These are phyloP conservation scores for Martensiomyces pterosporus DNA, from an alignment of 192 early-diverging fungal species.

Conservation along the genomic window DNA sequence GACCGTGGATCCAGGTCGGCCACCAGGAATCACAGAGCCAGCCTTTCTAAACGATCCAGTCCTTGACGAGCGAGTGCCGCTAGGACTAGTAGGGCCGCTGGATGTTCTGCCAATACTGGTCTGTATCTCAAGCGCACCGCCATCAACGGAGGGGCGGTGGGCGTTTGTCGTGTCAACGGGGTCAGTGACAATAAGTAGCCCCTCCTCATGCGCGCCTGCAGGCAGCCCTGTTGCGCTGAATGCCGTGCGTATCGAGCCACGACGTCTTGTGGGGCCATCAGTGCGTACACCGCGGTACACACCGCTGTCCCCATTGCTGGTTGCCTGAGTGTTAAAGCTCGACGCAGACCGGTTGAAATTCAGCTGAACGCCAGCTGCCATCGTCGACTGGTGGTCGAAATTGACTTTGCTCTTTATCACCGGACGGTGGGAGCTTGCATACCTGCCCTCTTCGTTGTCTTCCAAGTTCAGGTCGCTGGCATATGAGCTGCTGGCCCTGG, in stretches of 20 bases:
- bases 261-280: conserved; percentile 16
- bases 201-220: conserved; percentile 6
- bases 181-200: conserved; percentile 8
- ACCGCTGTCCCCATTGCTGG: background rate
- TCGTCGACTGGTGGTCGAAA: conserved; percentile 20
- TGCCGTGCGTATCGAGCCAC: conserved; percentile 29
- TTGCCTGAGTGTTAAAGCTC: background rate
- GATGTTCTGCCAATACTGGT: background rate
- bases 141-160: no score
- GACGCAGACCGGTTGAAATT: conserved; percentile 13
- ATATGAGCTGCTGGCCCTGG: background rate
- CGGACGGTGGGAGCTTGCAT: no score
- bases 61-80: background rate
- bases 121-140: no score
- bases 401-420: conserved; percentile 1
- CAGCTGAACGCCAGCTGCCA: conserved; percentile 29
- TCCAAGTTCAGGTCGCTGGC: conserved; percentile 6
- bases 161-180: conserved; percentile 1
- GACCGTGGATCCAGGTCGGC: background rate
- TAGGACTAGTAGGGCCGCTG: background rate
- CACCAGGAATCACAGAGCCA: conserved; percentile 7
- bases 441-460: conserved; percentile 10
- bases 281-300: conserved; percentile 37
- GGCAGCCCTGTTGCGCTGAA: conserved; percentile 7
- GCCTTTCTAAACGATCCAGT: conserved; percentile 13